phyloP scores from a whole-genome alignment of 2,329 filamentous ascomycete genomes.

The Diaporthe sp. region DNA sequence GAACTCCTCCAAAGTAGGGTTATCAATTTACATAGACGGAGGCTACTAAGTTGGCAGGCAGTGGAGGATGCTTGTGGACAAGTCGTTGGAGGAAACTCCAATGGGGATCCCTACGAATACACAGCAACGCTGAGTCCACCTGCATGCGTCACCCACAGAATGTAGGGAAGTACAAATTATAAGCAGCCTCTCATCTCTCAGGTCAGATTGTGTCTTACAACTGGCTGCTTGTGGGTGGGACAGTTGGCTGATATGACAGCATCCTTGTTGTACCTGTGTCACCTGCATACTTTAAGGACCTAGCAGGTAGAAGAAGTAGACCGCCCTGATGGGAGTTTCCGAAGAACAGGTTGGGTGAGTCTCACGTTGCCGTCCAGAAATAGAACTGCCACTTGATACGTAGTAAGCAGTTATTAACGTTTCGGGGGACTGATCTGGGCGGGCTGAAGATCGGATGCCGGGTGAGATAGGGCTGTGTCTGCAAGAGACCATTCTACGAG shows the following conservation, averaged over 20 bases:
- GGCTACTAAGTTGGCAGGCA: neutral
- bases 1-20: neutral
- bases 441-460: slow-evolving; percentile 9
- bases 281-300: neutral
- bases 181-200: neutral
- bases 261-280: neutral
- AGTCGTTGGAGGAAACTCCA: neutral
- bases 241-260: neutral
- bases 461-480: neutral
- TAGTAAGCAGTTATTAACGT: neutral
- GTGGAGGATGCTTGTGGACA: neutral
- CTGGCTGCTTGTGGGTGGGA: neutral
- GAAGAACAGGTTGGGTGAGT: slow-evolving; percentile 20
- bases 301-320: neutral
- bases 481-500: too few relatives aligned
- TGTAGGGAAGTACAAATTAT: neutral
- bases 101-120: neutral
- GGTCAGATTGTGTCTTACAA: neutral
- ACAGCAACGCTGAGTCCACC: too few relatives aligned
- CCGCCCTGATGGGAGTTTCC: neutral
- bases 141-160: neutral
- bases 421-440: neutral
- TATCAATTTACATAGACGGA: neutral
- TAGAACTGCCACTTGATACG: neutral
- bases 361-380: neutral